Percentiles rank a stretch among this genome's conserved stretches.
Conservation (phyloP, 2,329 filamentous ascomycete species). For the Aspergillus chevalieri region DNA sequence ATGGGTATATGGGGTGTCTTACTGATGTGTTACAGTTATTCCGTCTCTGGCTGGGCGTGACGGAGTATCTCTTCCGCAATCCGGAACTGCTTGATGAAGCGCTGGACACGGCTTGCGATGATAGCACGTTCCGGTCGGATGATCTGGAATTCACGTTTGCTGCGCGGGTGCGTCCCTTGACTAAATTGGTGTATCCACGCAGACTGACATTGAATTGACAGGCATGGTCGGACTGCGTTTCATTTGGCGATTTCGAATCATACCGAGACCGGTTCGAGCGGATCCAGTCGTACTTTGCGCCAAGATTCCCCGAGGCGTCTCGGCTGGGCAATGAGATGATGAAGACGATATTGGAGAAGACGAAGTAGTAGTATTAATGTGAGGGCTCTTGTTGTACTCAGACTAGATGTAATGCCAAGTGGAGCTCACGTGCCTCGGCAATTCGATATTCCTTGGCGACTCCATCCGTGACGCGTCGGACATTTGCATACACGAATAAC, state of each 20-base stretch:
- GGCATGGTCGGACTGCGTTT: conserved; percentile 93
- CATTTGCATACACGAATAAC: too few species aligned
- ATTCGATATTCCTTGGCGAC: neutral
- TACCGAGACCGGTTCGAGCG: conserved; percentile 87
- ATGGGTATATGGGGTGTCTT: too few species aligned
- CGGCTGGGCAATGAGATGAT: conserved; percentile 95
- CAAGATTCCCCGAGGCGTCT: conserved; percentile 79
- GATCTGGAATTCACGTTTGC: conserved; percentile 98
- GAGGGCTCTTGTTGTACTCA: too few species aligned
- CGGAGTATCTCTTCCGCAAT: conserved; percentile 89
- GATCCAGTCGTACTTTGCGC: conserved; percentile 87
- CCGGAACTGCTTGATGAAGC: conserved; percentile 73
- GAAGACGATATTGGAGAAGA: conserved; percentile 83
- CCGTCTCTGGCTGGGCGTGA: conserved; percentile 93
- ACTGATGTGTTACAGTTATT: conserved; percentile 55
- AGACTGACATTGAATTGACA: conserved; percentile 14
- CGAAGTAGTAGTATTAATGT: conserved; percentile 23
- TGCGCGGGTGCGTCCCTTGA: conserved; percentile 51
- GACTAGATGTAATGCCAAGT: too few species aligned
- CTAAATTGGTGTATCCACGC: too few species aligned
- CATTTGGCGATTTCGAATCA: conserved; percentile 83
- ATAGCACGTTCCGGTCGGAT: conserved; percentile 88
- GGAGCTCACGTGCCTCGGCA: too few species aligned
- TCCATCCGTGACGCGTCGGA: neutral
- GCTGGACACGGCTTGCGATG: conserved; percentile 77